Base-by-base conservation (phyloP, 495 filamentous ascomycete genomes). In the Aspergillus cavernicola region DNA sequence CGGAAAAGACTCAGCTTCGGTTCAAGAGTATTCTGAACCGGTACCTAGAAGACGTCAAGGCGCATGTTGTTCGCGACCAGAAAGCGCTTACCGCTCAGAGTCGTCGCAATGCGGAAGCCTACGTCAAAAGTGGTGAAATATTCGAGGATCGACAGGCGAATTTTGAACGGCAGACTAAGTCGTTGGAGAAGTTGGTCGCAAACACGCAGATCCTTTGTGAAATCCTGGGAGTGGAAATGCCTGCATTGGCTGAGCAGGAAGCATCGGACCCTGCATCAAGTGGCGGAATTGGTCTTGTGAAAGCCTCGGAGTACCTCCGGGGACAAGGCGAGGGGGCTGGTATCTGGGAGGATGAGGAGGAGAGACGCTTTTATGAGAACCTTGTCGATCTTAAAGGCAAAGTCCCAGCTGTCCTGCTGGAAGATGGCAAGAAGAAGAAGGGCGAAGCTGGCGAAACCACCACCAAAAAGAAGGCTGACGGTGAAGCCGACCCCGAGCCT, bases 261-360 rank as follows among this genome's bases (percentile, higher is more conserved):
- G 78, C 87, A 45, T 65, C 82, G 1, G 79, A 83, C 51, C 71
- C 79, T 31, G 66, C 75, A 18, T 77, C 81, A 0, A 85, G 85
- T 61, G 84, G 89, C 20, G 82, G 85, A 1, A 97, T 97, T 59
- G 95, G 93, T 16, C 83, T 99, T 43, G 86, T 97, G 55, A 95
- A 95, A 67, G 87, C 91, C 24, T 89, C 90, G 1, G 95, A 99
- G 56, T 97, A 95, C 61, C 77, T 97, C 8, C 87, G 90, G 28
- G 89, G 89, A 18, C 88, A 93, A 61, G 85, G 85, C 5, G 93
- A 97, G 54, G 92, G 92, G 7, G 80, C 90, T n/a, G 93, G 93
- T 1, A 97, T 97, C 59, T 99, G 93, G 93, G 95, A 97, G 73
- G 93, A 99, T 59, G 93, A 97, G 62, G 93, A 99, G 37, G 92